Evolutionary conservation across 2,329 filamentous ascomycete genomes (phyloP).

Genomic region (Sclerotinia nivalis): DNA sequence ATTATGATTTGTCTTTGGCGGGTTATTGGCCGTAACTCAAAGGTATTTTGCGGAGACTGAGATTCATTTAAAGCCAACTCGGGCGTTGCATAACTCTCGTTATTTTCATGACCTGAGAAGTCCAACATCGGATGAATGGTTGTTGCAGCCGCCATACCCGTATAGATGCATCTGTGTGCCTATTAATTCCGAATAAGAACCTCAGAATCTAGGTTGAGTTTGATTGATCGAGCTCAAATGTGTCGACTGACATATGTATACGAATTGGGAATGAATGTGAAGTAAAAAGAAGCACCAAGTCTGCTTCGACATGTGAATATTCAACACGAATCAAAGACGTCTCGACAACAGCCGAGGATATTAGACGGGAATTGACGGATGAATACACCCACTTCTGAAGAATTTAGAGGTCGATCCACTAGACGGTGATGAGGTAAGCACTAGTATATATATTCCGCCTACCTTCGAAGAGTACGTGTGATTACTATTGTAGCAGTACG

Average conservation of each 20-base stretch:
- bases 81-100: not conserved
- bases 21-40: conserved; percentile 40
- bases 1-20: conserved; percentile 46
- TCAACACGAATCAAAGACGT: not conserved
- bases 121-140: conserved; percentile 17
- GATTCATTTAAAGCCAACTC: not conserved
- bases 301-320: not conserved
- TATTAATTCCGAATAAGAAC: not conserved
- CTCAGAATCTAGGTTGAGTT: not conserved
- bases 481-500: not conserved
- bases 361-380: not conserved
- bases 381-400: not conserved
- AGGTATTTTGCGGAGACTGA: conserved; percentile 40
- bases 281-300: not conserved
- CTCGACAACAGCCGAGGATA: not conserved
- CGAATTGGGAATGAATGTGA: not conserved
- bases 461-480: not conserved
- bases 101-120: conserved; percentile 32
- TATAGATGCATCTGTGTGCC: not conserved
- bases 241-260: not conserved
- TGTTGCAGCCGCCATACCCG: not conserved
- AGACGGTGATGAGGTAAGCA: conserved; percentile 1
- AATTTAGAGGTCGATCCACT: not conserved
- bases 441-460: not conserved
- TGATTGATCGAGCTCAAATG: not conserved